Evolutionary conservation across 1,284 basidiomycete species (phyloP).

Genomic region (Puccinia triticina): DNA sequence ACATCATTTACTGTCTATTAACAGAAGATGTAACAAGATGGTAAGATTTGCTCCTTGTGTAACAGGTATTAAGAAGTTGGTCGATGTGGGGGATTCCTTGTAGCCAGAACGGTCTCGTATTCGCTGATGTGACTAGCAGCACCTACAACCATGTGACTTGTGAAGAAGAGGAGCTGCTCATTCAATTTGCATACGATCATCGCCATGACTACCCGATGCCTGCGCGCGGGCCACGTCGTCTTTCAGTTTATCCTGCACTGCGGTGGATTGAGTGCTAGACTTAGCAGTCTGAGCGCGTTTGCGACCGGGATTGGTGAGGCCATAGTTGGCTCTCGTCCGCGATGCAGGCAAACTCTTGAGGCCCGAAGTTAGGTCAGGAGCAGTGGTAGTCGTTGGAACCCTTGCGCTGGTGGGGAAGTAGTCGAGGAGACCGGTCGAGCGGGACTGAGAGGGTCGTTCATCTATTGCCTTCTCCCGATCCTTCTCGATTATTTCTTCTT

Average conservation of each 20-base stretch:
- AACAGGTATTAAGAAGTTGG: too few relatives aligned
- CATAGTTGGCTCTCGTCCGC: slow-evolving; percentile 31
- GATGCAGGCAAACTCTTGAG: slow-evolving; percentile 1
- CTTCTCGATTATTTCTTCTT: slow-evolving; percentile 65
- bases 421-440: slow-evolving; percentile 32
- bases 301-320: slow-evolving; percentile 13
- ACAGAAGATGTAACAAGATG: neutral
- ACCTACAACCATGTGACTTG: neutral
- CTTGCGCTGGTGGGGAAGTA: slow-evolving; percentile 38
- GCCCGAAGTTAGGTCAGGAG: neutral
- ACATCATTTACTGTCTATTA: slow-evolving; percentile 2
- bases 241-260: slow-evolving; percentile 3
- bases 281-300: slow-evolving; percentile 27
- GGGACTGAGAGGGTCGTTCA: neutral
- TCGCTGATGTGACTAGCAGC: neutral
- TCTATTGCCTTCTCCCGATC: slow-evolving; percentile 33
- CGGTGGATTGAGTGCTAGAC: slow-evolving; percentile 11
- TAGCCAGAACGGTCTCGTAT: too few relatives aligned
- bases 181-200: slow-evolving; percentile 33
- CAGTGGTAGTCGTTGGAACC: neutral
- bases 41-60: neutral
- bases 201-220: neutral
- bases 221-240: neutral
- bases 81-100: neutral
- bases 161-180: neutral